Base-by-base conservation (phyloP, 495 filamentous ascomycete genomes). In the Hyaloscypha variabilis region DNA sequence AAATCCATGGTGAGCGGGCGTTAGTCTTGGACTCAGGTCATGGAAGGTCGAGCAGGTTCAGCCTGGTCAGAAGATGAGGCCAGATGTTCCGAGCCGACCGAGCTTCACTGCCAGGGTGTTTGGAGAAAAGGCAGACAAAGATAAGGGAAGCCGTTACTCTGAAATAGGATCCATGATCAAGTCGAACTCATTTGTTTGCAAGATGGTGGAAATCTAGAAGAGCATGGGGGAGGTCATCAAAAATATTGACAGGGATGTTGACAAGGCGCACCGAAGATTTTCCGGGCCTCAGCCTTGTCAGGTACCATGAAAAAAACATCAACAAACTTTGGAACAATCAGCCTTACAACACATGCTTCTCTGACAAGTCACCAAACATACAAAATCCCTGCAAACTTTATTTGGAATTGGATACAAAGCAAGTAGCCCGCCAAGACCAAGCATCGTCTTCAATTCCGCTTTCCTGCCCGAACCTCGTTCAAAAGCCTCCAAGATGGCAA, bases 401-500 rank as follows among this genome's bases (percentile, higher is more conserved):
- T 17, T 17, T 46, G 17, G 13, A 46, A 46, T 19, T 17, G 19
- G 39, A 19, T 46, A 46, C 17, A 46, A 19, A 17, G 39, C 4
- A 46, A 46, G 4, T 46, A 4, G 39, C 39, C 13, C 11, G 11
- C 0, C 11, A 46, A 46, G 17, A 46, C 11, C 39, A 46, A 42
- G 19, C 10, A 17, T 17, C 17, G 13, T 46, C 39, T 8, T 4
- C 39, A 17, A 46, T 46, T 46, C 39, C 14, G 31, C 8, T 17
- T 46, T 17, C 1, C 17, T 19, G 14, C 13, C 39, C 17, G 10
- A 17, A 46, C 39, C 39, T 46, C 39, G 11, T 17, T 46, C 39
- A 17, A 46, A 3, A 34, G 11, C 39, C 1, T 23, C 25, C 55
- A 79, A 67, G 28, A 95, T 94, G 91, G 82, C 91, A 29, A 91